Evolutionary conservation across 1,284 basidiomycete species (phyloP).

Genomic region (Cryptococcus sp.): DNA sequence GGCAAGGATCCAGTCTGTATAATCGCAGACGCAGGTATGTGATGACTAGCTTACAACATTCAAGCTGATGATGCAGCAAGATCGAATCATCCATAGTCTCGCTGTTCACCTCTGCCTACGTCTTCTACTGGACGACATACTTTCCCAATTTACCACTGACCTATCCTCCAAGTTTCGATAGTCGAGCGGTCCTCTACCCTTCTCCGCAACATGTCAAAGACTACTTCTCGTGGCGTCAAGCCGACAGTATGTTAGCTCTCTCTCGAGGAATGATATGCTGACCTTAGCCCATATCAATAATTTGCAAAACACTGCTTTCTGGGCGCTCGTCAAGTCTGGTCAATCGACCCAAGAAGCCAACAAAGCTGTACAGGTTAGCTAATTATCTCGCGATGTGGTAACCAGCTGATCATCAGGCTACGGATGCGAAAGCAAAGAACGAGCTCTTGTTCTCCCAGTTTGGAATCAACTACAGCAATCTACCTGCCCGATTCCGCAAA

Average conservation of each 20-base stretch:
- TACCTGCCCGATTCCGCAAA: constrained; percentile 73
- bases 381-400: background rate
- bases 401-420: constrained; percentile 57
- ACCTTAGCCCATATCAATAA: constrained; percentile 91
- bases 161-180: constrained; percentile 90
- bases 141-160: constrained; percentile 65
- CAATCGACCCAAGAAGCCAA: constrained; percentile 77
- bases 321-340: constrained; percentile 82
- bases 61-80: constrained; percentile 56
- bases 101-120: constrained; percentile 87
- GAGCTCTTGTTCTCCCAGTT: constrained; percentile 82
- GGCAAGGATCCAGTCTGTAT: constrained; percentile 69
- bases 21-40: constrained; percentile 66
- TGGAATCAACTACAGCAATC: constrained; percentile 78
- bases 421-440: constrained; percentile 80
- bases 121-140: constrained; percentile 76
- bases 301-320: constrained; percentile 93
- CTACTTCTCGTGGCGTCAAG: constrained; percentile 94
- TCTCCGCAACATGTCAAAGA: constrained; percentile 68
- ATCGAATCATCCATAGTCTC: constrained; percentile 85
- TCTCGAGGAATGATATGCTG: constrained; percentile 7
- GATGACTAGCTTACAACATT: background rate
- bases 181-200: constrained; percentile 82
- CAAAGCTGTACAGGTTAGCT: constrained; percentile 61
- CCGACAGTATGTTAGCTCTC: constrained; percentile 68